Evolutionary conservation across 148 eudicot species (phyloP).

Genomic region (Drosera capensis): DNA sequence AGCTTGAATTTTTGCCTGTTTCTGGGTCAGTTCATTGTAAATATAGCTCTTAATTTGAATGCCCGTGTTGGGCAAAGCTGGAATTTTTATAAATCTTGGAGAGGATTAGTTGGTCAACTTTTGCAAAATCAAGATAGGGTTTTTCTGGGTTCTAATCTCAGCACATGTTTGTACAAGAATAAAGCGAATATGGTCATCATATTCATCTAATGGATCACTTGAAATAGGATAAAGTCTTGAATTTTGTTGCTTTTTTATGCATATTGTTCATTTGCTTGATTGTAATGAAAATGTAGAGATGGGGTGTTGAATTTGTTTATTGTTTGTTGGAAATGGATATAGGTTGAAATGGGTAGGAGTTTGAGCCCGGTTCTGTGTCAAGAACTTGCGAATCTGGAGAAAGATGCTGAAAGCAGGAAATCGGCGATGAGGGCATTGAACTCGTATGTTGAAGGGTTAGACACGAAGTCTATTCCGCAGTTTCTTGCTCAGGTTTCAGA

Average conservation of each 20-base stretch:
- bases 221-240: too few species aligned
- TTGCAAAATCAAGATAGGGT: too few species aligned
- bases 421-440: slow-evolving; percentile 87
- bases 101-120: too few species aligned
- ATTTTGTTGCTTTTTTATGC: too few species aligned
- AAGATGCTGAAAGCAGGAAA: slow-evolving; percentile 69
- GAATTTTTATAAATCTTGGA: too few species aligned
- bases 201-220: too few species aligned
- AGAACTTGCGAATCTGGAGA: slow-evolving; percentile 78
- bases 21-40: too few species aligned
- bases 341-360: slow-evolving; percentile 53
- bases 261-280: not conserved
- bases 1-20: too few species aligned
- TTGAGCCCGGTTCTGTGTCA: slow-evolving; percentile 61
- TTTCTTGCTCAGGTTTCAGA: slow-evolving; percentile 97
- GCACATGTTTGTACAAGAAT: not conserved
- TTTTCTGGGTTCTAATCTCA: too few species aligned
- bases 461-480: slow-evolving; percentile 69
- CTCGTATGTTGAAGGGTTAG: slow-evolving; percentile 71
- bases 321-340: not conserved
- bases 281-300: not conserved
- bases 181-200: not conserved
- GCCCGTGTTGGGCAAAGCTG: too few species aligned
- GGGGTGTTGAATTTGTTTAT: not conserved
- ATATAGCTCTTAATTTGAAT: too few species aligned